Conservation (phyloP, 2,329 filamentous ascomycete species). For the Cytospora leucostoma region DNA sequence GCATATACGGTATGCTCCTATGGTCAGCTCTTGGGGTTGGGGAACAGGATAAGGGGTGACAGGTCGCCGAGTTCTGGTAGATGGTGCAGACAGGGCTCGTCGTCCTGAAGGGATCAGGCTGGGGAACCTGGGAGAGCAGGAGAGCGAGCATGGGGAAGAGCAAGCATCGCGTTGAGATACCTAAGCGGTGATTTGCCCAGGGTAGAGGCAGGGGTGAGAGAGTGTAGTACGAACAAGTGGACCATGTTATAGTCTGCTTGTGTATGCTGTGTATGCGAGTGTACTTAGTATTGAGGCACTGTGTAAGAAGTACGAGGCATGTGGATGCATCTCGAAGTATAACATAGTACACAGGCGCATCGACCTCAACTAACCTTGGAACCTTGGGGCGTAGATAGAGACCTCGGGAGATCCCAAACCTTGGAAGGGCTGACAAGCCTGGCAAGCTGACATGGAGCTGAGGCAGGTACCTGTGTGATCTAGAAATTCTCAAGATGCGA, state of each 20-base stretch:
- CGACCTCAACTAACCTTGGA: too few relatives aligned
- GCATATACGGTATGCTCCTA: neutral
- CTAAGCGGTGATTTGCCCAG: conserved; percentile 1
- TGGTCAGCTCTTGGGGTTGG: too few relatives aligned
- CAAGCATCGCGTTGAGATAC: neutral
- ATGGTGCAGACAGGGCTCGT: neutral
- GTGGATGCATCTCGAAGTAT: neutral
- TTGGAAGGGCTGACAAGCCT: too few relatives aligned
- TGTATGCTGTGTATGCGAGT: conserved; percentile 1
- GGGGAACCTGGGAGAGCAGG: too few relatives aligned
- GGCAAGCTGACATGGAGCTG: too few relatives aligned
- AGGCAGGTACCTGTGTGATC: too few relatives aligned
- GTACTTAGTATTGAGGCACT: conserved; percentile 19
- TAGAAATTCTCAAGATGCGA: too few relatives aligned
- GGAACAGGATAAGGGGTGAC: neutral
- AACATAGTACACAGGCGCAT: too few relatives aligned
- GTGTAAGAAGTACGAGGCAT: conserved; percentile 13
- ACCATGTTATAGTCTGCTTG: conserved; percentile 19
- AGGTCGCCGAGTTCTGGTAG: conserved; percentile 13
- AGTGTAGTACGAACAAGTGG: conserved; percentile 5
- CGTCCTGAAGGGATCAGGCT: too few relatives aligned
- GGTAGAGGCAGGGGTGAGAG: neutral
- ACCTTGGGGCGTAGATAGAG: too few relatives aligned
- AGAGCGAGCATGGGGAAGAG: neutral
- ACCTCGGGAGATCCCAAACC: too few relatives aligned